These are phyloP conservation scores for Penicillium crystallinum DNA, from an alignment of 495 filamentous ascomycete species.

Conservation along the genomic window DNA sequence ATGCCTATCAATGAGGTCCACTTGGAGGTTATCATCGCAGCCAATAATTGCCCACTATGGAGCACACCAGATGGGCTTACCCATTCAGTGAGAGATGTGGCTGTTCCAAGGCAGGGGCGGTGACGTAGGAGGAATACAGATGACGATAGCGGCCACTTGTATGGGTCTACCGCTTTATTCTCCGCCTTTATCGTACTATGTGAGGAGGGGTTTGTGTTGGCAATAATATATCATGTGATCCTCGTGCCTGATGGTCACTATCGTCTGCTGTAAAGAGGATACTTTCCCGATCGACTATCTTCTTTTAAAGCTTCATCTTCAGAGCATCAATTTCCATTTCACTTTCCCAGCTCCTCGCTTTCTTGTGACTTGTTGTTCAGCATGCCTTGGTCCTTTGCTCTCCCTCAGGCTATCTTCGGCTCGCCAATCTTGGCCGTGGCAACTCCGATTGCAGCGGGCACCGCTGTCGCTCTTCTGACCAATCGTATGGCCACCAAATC, in stretches of 20 bases:
- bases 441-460: conserved; percentile 32
- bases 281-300: background rate
- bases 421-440: conserved; percentile 30
- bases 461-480: conserved; percentile 26
- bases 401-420: conserved; percentile 32
- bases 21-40: background rate
- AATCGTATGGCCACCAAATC: conserved; percentile 19
- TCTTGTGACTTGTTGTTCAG: background rate
- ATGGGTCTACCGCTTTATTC: too few species aligned
- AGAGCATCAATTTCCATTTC: background rate
- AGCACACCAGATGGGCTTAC: background rate
- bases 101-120: too few species aligned
- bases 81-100: too few species aligned
- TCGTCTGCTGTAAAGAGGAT: too few species aligned
- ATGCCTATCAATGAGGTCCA: background rate
- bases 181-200: too few species aligned
- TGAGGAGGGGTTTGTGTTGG: too few species aligned
- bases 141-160: too few species aligned
- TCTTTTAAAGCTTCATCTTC: background rate
- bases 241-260: too few species aligned
- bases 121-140: too few species aligned
- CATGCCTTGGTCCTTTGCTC: conserved; percentile 31
- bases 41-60: too few species aligned
- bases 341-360: background rate
- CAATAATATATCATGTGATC: too few species aligned